phyloP scores from a whole-genome alignment of 2,329 filamentous ascomycete species.

The Magnaporthales sp. region DNA sequence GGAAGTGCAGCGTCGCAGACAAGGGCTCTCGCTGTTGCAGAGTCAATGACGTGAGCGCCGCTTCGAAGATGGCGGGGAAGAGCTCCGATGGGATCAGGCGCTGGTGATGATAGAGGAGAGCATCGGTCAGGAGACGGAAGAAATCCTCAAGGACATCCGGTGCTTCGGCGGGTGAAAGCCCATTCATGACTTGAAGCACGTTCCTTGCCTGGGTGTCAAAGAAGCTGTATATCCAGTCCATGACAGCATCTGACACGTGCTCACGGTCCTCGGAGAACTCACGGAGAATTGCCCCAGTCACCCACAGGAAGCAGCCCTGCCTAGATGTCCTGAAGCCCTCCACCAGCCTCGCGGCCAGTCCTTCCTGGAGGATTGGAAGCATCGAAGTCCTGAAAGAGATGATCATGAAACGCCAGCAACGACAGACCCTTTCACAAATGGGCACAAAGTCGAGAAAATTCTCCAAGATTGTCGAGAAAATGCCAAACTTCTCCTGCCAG shows the following conservation, averaged over 20 bases:
- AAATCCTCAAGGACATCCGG: conserved; percentile 91
- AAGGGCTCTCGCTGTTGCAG: conserved; percentile 88
- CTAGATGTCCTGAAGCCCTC: conserved; percentile 75
- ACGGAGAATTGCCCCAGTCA: conserved; percentile 85
- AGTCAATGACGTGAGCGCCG: conserved; percentile 76
- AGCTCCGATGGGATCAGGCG: conserved; percentile 73
- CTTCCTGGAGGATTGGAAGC: conserved; percentile 67
- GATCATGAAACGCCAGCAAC: conserved; percentile 95
- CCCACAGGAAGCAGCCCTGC: conserved; percentile 98
- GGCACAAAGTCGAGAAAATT: conserved; percentile 80
- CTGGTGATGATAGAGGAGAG: conserved; percentile 84
- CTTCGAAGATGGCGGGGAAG: conserved; percentile 75
- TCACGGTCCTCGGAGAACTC: conserved; percentile 92
- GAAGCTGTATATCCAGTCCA: conserved; percentile 84
- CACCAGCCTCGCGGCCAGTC: conserved; percentile 75
- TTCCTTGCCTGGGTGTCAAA: conserved; percentile 88
- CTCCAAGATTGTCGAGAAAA: conserved; percentile 77
- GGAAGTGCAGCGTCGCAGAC: conserved; percentile 84
- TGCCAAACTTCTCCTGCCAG: conserved; percentile 87
- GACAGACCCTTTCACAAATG: conserved; percentile 86
- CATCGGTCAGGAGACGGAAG: conserved; percentile 86
- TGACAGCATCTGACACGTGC: conserved; percentile 71
- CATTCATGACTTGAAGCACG: conserved; percentile 83
- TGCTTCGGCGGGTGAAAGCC: conserved; percentile 64
- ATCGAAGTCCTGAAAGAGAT: conserved; percentile 90